Percentiles rank a stretch among this genome's conserved stretches.
phyloP scores from a whole-genome alignment of 108 stramenopile species.

The Cyclotella choctawhatcheeana region DNA sequence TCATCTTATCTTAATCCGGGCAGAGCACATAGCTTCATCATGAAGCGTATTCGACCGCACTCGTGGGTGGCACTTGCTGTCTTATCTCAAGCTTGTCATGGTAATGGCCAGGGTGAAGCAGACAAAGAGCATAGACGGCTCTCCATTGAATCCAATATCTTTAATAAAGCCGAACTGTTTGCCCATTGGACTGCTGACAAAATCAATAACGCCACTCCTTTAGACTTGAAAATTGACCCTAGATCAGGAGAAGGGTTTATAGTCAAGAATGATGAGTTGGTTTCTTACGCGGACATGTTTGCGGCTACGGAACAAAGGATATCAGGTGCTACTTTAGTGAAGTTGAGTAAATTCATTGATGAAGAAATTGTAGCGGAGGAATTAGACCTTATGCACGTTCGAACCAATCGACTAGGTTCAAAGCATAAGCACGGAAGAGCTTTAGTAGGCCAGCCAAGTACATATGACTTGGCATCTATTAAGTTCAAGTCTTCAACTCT shows the following conservation, averaged over 20 bases:
- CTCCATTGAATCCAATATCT: background rate
- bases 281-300: conserved; percentile 21
- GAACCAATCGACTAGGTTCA: background rate
- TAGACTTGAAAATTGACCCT: conserved; percentile 30
- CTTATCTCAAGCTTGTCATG: background rate
- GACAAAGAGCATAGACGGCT: background rate
- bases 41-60: background rate
- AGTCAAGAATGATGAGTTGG: conserved; percentile 3
- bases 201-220: conserved; percentile 10
- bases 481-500: background rate
- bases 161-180: background rate
- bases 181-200: conserved; percentile 25
- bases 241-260: background rate
- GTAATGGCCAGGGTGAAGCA: background rate
- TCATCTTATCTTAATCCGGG: no score
- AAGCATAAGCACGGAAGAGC: background rate
- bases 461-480: conserved; percentile 1
- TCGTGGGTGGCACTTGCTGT: background rate
- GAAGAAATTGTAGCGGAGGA: background rate
- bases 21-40: background rate
- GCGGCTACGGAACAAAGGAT: background rate
- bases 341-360: background rate
- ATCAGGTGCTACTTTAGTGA: background rate
- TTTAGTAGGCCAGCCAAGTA: background rate
- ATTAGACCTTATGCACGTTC: background rate